Percentiles rank a stretch among this genome's conserved stretches.
Conservation (phyloP, 345 rosid species). For the Limnanthes douglasii region DNA sequence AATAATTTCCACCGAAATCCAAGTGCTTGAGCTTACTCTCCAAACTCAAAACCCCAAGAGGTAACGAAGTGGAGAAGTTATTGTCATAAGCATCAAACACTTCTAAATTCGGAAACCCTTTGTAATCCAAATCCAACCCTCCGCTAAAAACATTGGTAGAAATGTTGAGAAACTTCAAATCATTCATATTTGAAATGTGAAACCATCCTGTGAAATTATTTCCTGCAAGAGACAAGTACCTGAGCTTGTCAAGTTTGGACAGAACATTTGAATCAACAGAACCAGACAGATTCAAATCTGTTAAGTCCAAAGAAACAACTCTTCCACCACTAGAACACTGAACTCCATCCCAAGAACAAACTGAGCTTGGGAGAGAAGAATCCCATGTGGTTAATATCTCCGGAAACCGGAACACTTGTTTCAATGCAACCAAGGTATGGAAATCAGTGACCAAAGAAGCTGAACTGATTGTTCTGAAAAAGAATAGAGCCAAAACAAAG, state of each 20-base stretch:
- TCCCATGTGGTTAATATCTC: slow-evolving; percentile 35
- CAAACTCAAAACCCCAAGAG: slow-evolving; percentile 21
- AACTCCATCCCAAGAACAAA: slow-evolving; percentile 53
- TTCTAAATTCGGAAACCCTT: slow-evolving; percentile 13
- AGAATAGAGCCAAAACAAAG: slow-evolving; percentile 26
- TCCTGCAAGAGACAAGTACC: too few species aligned
- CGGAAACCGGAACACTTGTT: slow-evolving; percentile 31
- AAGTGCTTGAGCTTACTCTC: slow-evolving; percentile 25
- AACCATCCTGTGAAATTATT: too few species aligned
- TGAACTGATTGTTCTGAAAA: slow-evolving; percentile 25
- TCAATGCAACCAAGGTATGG: slow-evolving; percentile 25
- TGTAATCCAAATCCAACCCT: slow-evolving; percentile 31
- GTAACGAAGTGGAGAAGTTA: slow-evolving; percentile 37
- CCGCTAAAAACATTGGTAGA: slow-evolving; percentile 39
- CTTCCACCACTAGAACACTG: slow-evolving; percentile 22
- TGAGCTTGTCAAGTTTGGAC: too few species aligned
- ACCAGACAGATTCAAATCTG: slow-evolving; percentile 38
- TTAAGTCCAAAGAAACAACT: too few species aligned
- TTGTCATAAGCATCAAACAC: too few species aligned
- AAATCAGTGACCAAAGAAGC: slow-evolving; percentile 31
- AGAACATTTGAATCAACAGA: slow-evolving; percentile 27
- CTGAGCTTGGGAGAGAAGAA: slow-evolving; percentile 24
- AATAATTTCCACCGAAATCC: slow-evolving; percentile 62
- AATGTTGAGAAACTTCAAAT: too few species aligned
- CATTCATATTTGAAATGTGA: too few species aligned